These are phyloP conservation scores for Xylaria longipes DNA, from an alignment of 495 filamentous ascomycete species.

Conservation along the genomic window DNA sequence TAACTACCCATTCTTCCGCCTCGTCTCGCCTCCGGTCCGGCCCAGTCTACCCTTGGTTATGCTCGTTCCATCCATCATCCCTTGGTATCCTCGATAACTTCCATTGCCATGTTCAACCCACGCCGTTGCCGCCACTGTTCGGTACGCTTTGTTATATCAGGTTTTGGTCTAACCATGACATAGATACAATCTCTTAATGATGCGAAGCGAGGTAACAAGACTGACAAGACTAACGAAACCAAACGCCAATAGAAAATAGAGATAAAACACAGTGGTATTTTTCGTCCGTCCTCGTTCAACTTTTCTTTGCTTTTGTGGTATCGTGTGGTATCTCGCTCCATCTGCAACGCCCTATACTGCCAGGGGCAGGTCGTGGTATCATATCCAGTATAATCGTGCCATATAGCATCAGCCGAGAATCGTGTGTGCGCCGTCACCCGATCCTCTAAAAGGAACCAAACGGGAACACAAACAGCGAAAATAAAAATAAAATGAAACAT, in stretches of 20 bases:
- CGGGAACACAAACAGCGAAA: conserved; percentile 24
- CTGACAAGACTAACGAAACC: conserved; percentile 24
- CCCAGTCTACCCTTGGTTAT: conserved; percentile 13
- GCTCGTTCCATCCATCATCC: conserved; percentile 15
- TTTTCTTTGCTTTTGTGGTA: conserved; percentile 46
- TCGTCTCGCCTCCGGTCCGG: not conserved
- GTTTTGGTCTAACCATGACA: conserved; percentile 9
- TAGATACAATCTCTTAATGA: conserved; percentile 17
- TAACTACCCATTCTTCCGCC: not conserved
- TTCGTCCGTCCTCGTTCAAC: conserved; percentile 33
- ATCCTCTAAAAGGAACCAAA: conserved; percentile 25
- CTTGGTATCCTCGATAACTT: not conserved
- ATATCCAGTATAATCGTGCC: conserved; percentile 43
- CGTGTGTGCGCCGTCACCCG: conserved; percentile 35
- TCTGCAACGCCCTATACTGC: conserved; percentile 45
- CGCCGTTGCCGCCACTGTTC: not conserved
- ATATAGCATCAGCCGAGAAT: conserved; percentile 42
- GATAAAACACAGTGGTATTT: conserved; percentile 38
- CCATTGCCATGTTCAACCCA: conserved; percentile 4
- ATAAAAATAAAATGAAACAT: conserved; percentile 16
- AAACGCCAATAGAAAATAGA: conserved; percentile 33
- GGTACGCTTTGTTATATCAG: not conserved
- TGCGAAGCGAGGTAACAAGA: conserved; percentile 17
- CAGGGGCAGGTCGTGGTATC: conserved; percentile 43
- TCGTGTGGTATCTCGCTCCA: conserved; percentile 44